phyloP scores from a whole-genome alignment of 2,329 filamentous ascomycete species.

The Calonectria honghensis region DNA sequence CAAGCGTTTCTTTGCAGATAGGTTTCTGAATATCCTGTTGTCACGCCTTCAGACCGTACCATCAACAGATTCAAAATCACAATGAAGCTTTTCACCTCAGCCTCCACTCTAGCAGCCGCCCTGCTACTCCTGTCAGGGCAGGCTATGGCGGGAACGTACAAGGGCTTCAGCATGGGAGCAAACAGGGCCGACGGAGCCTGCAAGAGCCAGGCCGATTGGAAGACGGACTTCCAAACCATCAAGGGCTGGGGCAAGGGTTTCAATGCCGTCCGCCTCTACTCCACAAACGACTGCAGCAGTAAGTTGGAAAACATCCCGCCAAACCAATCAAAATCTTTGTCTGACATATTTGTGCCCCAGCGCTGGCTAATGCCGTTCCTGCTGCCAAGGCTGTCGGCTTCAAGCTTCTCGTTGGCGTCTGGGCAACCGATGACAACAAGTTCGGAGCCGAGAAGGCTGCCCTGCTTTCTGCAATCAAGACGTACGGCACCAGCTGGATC shows the following conservation, averaged over 20 bases:
- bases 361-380: conserved; percentile 50
- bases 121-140: conserved; percentile 47
- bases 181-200: conserved; percentile 50
- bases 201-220: conserved; percentile 52
- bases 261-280: conserved; percentile 51
- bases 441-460: conserved; percentile 52
- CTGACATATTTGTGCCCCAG: conserved; percentile 38
- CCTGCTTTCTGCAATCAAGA: conserved; percentile 51
- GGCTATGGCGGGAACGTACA: conserved; percentile 50
- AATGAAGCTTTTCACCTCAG: conserved; percentile 50
- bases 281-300: conserved; percentile 51
- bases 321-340: not conserved
- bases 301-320: conserved; percentile 1
- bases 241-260: conserved; percentile 53
- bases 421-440: conserved; percentile 51
- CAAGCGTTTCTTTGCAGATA: not conserved
- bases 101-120: conserved; percentile 25
- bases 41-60: not conserved
- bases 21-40: not conserved
- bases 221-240: conserved; percentile 52
- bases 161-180: conserved; percentile 52
- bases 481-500: conserved; percentile 51
- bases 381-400: conserved; percentile 52
- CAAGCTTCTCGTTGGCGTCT: conserved; percentile 51
- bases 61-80: not conserved